Base-by-base conservation (phyloP, 1,284 basidiomycete species). In the Cyathus olla region DNA sequence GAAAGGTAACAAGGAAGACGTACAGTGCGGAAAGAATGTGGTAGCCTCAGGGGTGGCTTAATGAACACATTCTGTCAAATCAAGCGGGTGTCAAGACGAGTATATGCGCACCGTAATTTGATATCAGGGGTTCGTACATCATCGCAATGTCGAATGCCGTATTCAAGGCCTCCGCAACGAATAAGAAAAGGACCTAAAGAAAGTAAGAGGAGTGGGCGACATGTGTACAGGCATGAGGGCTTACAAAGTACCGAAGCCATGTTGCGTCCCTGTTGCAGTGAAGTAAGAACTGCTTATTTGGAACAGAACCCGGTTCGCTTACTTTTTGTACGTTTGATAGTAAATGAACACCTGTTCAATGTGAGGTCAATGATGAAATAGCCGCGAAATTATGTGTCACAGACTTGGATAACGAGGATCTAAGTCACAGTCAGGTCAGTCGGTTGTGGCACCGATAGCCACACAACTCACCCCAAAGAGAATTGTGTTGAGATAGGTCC, bases 81-180 rank as follows among this genome's bases (percentile, higher is more conserved):
- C 6, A 26, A 51, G 28, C 17, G 13, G 8, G 49, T 4, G 10
- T 28, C 28, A 24, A 28, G 28, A 5, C 19, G 22, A 47, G 27
- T 28, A 29, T 11, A 29, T 11, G 3, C 75, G 17, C 44, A 82
- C 83, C 82, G 55, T 79, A 84, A 40, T 77, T 66, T 27, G 76
- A 48, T 35, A 85, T 79, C 10, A 85, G 73, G 10, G 84, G 82
- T 60, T 85, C 75, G 51, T 81, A 86, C 63, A 86, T 77, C 70
- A 85, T 76, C 4, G 71, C 77, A 49, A 82, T 80, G 62, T 85
- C 78, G 59, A 78, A 80, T 6, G 56, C 76, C 5, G 80, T 83
- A 62, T 84, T 85, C 5, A 77, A 57, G 0, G 82, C 81, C 57
- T 85, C 85, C 22, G 79, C 63, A 24, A 81, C 50, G 51, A 85